Conservation (phyloP, 164 flowering plant species). For the Vitis labrusca region DNA sequence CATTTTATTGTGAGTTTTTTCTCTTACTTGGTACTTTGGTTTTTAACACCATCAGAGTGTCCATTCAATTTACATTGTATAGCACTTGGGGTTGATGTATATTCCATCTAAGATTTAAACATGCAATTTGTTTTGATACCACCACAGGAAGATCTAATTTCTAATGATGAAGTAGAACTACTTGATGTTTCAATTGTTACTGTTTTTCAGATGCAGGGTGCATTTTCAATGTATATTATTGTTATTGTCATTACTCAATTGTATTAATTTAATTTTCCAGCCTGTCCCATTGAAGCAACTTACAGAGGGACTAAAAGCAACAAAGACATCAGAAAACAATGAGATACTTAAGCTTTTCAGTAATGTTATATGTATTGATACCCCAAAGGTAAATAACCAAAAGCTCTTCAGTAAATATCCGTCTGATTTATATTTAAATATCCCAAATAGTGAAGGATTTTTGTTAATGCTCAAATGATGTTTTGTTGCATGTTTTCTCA, state of each 20-base stretch:
- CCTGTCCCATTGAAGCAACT: slow-evolving; percentile 82
- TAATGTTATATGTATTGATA: slow-evolving; percentile 59
- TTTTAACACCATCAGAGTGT: too few species aligned
- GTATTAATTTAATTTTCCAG: slow-evolving; percentile 37
- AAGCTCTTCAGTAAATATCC: not conserved
- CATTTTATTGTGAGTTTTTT: too few species aligned
- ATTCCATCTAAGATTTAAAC: too few species aligned
- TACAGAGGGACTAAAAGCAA: slow-evolving; percentile 75
- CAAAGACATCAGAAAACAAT: slow-evolving; percentile 63
- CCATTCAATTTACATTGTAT: too few species aligned
- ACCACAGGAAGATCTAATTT: not conserved
- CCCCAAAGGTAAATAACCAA: slow-evolving; percentile 71
- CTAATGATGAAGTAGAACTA: too few species aligned
- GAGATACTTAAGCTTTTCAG: slow-evolving; percentile 71
- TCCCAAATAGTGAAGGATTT: not conserved
- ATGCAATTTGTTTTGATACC: not conserved
- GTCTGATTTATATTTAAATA: not conserved
- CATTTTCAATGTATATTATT: not conserved
- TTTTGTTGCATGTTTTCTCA: too few species aligned
- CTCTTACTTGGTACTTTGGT: too few species aligned
- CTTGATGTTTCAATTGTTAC: too few species aligned
- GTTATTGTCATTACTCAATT: not conserved
- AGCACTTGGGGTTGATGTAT: too few species aligned
- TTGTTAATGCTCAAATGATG: not conserved
- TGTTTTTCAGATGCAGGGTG: not conserved